phyloP scores from a whole-genome alignment of 129 eudicot species.

The sunflower (Helianthus annuus) region DNA sequence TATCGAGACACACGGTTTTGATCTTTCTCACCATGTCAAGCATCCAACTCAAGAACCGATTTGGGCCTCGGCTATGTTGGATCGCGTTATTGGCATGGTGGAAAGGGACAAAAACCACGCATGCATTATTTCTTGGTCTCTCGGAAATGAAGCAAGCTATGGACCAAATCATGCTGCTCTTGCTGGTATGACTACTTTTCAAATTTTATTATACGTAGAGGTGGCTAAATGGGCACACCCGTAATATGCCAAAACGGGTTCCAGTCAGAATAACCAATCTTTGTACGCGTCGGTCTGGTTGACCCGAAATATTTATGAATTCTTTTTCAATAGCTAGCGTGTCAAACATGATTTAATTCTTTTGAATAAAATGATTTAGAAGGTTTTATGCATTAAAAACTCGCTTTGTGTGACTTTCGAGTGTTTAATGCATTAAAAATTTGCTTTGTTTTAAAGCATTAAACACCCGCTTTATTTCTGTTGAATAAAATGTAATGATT shows the following conservation, averaged over 20 bases:
- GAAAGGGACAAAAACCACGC: conserved; percentile 98
- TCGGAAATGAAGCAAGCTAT: conserved; percentile 93
- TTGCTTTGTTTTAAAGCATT: not conserved
- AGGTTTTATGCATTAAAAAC: not conserved
- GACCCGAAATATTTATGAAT: not conserved
- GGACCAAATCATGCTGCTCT: conserved; percentile 94
- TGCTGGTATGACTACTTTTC: conserved; percentile 54
- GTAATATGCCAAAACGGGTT: not conserved
- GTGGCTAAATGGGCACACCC: not conserved
- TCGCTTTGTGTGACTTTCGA: not conserved
- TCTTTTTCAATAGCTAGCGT: not conserved
- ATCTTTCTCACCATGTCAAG: conserved; percentile 58
- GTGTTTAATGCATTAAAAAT: not conserved
- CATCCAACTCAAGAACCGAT: conserved; percentile 84
- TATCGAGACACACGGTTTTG: conserved; percentile 97
- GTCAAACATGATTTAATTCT: not conserved
- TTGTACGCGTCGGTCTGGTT: not conserved
- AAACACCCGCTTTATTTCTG: not conserved
- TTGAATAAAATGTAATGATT: conserved; percentile 14
- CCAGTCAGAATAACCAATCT: not conserved
- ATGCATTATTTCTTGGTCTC: conserved; percentile 89
- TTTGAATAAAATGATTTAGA: not conserved
- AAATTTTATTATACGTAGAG: not conserved
- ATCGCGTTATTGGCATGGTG: conserved; percentile 95
- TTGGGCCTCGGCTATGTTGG: conserved; percentile 93